phyloP scores from a whole-genome alignment of 352 stramenopile genomes.

The Pythium plurisporium region DNA sequence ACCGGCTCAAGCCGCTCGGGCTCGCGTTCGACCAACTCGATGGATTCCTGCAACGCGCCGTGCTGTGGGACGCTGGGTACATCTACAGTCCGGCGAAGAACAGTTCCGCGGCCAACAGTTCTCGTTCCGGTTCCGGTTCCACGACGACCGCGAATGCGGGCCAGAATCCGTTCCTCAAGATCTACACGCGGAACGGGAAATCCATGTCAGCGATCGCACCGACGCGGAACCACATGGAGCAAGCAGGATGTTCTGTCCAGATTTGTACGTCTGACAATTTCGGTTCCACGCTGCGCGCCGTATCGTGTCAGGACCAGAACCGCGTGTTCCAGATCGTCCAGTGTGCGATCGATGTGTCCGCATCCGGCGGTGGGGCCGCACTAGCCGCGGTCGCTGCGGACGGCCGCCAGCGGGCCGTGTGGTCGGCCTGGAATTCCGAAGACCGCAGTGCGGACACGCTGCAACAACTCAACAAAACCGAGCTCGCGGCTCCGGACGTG shows the following conservation, averaged over 20 bases:
- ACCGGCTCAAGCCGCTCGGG: conserved; percentile 8
- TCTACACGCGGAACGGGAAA: conserved; percentile 23
- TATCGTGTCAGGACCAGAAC: conserved; percentile 10
- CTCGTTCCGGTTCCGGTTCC: neutral
- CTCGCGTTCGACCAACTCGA: conserved; percentile 24
- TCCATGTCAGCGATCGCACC: conserved; percentile 21
- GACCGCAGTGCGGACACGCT: neutral
- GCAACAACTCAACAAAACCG: conserved; percentile 8
- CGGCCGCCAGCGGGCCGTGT: conserved; percentile 14
- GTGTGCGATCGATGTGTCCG: conserved; percentile 19
- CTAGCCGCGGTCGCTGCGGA: neutral
- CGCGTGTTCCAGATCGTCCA: conserved; percentile 10
- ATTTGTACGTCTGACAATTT: conserved; percentile 12
- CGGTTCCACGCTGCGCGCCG: conserved; percentile 14
- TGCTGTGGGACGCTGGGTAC: conserved; percentile 59
- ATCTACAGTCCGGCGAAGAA: conserved; percentile 12
- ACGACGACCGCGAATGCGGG: neutral
- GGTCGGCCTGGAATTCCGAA: conserved; percentile 16
- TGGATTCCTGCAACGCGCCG: conserved; percentile 35
- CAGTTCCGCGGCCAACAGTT: neutral
- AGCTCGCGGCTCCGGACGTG: conserved; percentile 16
- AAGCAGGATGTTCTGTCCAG: conserved; percentile 21
- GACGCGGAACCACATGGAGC: conserved; percentile 19
- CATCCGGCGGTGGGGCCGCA: neutral
- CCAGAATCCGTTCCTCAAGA: conserved; percentile 13